Percentiles rank a stretch among this genome's conserved stretches.
These are phyloP conservation scores for Tricholomella constricta DNA, from an alignment of 768 basidiomycete species.

Conservation along the genomic window DNA sequence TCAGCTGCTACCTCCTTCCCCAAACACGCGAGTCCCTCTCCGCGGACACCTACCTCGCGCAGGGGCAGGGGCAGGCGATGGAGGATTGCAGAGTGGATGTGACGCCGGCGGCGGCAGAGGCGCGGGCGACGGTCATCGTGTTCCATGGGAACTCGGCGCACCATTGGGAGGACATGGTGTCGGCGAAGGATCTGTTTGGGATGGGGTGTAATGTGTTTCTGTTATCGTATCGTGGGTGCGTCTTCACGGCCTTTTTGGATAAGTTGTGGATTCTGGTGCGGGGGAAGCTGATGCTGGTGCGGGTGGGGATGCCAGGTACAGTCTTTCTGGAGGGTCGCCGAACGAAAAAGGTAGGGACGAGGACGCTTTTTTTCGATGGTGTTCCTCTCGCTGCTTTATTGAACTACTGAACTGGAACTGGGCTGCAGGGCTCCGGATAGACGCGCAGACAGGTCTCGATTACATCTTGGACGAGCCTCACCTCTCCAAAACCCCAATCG, in stretches of 20 bases:
- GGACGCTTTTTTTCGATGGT: too few relatives aligned
- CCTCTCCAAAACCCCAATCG: constrained; percentile 61
- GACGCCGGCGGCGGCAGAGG: constrained; percentile 17
- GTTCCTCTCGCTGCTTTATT: too few relatives aligned
- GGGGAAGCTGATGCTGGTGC: not conserved
- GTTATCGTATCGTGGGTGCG: constrained; percentile 86
- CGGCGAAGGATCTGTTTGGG: constrained; percentile 65
- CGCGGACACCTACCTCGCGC: not conserved
- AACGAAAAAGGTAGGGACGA: constrained; percentile 86
- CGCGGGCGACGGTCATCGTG: constrained; percentile 77
- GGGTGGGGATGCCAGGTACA: constrained; percentile 76
- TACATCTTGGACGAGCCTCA: constrained; percentile 58
- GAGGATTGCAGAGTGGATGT: constrained; percentile 14
- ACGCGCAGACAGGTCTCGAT: constrained; percentile 79
- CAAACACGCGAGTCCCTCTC: constrained; percentile 14
- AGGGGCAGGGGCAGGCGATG: not conserved
- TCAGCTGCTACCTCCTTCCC: constrained; percentile 18
- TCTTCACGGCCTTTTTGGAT: too few relatives aligned
- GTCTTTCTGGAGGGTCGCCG: constrained; percentile 74
- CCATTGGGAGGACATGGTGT: constrained; percentile 70
- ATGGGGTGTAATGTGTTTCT: constrained; percentile 85
- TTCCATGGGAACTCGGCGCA: constrained; percentile 86
- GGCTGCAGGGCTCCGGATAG: constrained; percentile 63
- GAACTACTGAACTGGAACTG: not conserved
- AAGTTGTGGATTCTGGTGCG: too few relatives aligned